Evolutionary conservation across 2,329 filamentous ascomycete species (phyloP), one percentile per base, ranked within the genome.

Genomic region (Arachnomyces sp.): DNA sequence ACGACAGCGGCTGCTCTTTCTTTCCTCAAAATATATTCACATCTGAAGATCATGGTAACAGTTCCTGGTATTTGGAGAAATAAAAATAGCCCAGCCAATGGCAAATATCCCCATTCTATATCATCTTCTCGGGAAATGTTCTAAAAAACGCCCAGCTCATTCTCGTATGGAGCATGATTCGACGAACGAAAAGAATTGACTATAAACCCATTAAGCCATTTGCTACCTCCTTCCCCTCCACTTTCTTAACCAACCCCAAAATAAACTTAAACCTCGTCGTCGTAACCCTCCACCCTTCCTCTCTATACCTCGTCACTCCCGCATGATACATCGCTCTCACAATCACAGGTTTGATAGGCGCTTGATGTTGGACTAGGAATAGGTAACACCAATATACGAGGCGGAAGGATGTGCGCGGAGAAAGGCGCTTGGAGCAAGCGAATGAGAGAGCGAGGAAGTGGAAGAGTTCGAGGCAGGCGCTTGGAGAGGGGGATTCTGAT

Each of bases 291-390:
- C 50, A 43, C 2, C 61, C 61, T 25, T 60, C 57, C 14, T 62
- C 54, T 12, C 69, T 59, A 29, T 60, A 65, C 12, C 71, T 59
- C 16, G 66, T 56, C 16, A 76, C 57, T 12, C 69, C 73, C 15
- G 69, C 67, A 47, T 68, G 61, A 42, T 73, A 72, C 50, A 77
- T 48, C 1, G 74, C 70, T 25, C 68, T 64, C 5, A 63, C 65
- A 42, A 77, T 55, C 3, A 60, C 46, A 1, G 65, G 60, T 13
- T 57, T 54, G 12, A 75, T 52, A 2, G 66, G 66, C 7, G 65
- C 68, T 35, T 60, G 47, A 33, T 68, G 60, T 16, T 57, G 55
- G 15, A 56, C 52, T 3, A 76, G 59, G 46, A 65, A 71, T 5
- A 54, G 49, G 48, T 71, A 74, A 39, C 69, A 65, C 54, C 66